Percentiles rank a stretch among this genome's conserved stretches.
phyloP scores from a whole-genome alignment of 2,329 filamentous ascomycete species.

The Rutstroemia sp. region DNA sequence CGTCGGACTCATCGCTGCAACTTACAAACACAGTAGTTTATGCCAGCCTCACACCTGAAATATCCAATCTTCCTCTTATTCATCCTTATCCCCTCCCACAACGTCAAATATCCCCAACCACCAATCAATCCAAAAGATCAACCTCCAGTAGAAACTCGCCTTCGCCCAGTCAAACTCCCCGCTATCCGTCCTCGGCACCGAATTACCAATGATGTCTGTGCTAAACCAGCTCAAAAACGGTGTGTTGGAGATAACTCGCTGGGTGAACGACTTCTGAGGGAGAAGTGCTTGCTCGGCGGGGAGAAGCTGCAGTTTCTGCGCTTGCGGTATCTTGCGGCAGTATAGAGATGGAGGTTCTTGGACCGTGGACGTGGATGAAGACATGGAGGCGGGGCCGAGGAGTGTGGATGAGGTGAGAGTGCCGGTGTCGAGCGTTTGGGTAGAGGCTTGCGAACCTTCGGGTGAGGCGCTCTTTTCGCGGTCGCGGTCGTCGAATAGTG shows the following conservation, averaged over 20 bases:
- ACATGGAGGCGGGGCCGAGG: slow-evolving; percentile 13
- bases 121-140: slow-evolving; percentile 56
- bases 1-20: not conserved
- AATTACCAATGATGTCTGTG: slow-evolving; percentile 63
- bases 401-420: slow-evolving; percentile 36
- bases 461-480: slow-evolving; percentile 21
- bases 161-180: slow-evolving; percentile 71
- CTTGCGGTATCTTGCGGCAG: slow-evolving; percentile 58
- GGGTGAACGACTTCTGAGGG: slow-evolving; percentile 57
- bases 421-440: slow-evolving; percentile 51
- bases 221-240: slow-evolving; percentile 68
- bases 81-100: slow-evolving; percentile 34
- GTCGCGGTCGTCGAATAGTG: not conserved
- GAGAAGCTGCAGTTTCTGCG: slow-evolving; percentile 56
- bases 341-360: slow-evolving; percentile 33
- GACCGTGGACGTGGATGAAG: slow-evolving; percentile 23
- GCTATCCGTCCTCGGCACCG: slow-evolving; percentile 63
- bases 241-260: slow-evolving; percentile 56
- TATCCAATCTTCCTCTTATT: not conserved
- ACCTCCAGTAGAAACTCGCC: slow-evolving; percentile 60
- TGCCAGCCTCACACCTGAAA: not conserved
- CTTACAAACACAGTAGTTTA: too few species aligned
- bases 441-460: slow-evolving; percentile 30
- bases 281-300: slow-evolving; percentile 64
- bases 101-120: slow-evolving; percentile 51